phyloP scores from a whole-genome alignment of 2,329 filamentous ascomycete genomes.

The Botrytis byssoidea region DNA sequence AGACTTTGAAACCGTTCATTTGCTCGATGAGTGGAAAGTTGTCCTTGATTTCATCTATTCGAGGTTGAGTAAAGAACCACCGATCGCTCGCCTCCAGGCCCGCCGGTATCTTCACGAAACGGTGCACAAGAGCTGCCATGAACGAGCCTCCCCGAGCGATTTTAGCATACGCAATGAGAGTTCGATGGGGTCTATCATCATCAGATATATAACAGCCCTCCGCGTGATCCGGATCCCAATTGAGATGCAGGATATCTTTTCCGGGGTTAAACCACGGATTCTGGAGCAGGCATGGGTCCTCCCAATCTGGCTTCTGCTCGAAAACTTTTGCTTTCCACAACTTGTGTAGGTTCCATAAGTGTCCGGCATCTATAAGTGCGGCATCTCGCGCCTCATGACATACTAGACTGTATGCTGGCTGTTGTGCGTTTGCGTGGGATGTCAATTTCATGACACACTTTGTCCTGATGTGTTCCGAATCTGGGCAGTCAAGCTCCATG shows the following conservation, averaged over 20 bases:
- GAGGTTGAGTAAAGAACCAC: too few relatives aligned
- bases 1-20: background rate
- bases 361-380: background rate
- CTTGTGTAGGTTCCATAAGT: background rate
- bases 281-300: background rate
- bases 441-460: accelerated
- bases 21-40: background rate
- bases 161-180: background rate
- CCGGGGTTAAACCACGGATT: background rate
- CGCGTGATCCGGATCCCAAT: background rate
- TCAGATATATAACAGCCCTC: accelerated
- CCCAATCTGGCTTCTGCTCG: background rate
- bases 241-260: background rate
- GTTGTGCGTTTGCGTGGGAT: background rate
- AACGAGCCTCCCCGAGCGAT: background rate
- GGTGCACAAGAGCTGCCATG: background rate
- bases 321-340: background rate
- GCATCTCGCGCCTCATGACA: background rate
- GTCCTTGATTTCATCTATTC: accelerated
- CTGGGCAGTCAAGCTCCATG: background rate
- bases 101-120: background rate
- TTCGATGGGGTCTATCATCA: too few relatives aligned
- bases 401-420: background rate
- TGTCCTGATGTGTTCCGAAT: too few relatives aligned
- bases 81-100: too few relatives aligned